Base-by-base conservation (phyloP, 129 eudicot species). In the Glebionis coronaria region DNA sequence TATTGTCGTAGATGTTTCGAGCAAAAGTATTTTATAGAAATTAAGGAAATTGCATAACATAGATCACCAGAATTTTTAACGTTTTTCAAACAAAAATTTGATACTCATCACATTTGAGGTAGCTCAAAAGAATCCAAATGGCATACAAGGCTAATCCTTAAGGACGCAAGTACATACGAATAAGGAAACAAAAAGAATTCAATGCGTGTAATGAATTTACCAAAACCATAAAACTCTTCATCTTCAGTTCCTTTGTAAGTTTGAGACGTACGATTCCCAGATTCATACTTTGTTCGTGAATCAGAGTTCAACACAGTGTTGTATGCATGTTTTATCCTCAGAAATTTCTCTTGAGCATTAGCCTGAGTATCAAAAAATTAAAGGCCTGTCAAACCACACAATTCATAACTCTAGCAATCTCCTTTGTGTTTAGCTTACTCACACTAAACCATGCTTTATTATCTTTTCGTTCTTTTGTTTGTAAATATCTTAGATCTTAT, bases 311-410 rank as follows among this genome's bases (percentile, higher is more conserved):
- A 58, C 57, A 94, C 70, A 10, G 85, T 81, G 44, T 81, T 94
- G 76, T 94, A 94, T n/a, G 99, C 97, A 70, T 89, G 99, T 73
- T 94, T 94, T 64, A 94, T 94, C 76, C 93, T 87, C 95, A 94
- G 13, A 80, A 94, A 94, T 67, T 87, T 89, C 76, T 94, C 97
- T 63, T 86, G 88, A 66, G 99, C 95, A 67, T 82, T 80, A 23
- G 88, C 81, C 97, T 93, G 82, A 52, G 63, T 12, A 35, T 67
- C 78, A 72, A 72, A 61, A 81, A 42, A 44, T 61, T 44, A 44
- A 61, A 58, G 11, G 16, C 58, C 13, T 20, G 60, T 55, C 49
- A 72, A 56, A 35, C 14, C 12, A 58, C 38, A 66, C 40, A 55
- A 27, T 18, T 55, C 58, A 65, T 10, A 47, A 38, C 65, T 44